Evolutionary conservation across 163 green algal genomes (phyloP), one percentile per base, ranked within the genome.

Genomic region (Chlorella variabilis): DNA sequence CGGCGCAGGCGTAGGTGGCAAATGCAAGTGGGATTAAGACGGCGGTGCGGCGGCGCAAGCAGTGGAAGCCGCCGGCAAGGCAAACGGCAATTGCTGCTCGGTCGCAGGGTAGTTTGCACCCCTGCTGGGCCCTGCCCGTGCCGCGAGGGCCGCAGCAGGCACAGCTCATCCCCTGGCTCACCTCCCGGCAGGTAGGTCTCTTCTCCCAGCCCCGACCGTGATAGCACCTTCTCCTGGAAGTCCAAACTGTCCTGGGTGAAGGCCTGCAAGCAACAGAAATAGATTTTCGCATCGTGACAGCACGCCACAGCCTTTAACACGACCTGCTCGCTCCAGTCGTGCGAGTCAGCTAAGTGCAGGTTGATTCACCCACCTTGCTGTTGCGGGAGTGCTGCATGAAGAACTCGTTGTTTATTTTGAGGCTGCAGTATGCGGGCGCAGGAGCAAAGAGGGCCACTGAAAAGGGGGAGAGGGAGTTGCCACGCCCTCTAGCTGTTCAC

Each of bases 141-240:
- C n/a, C n/a, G n/a, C n/a, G n/a, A n/a, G n/a, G n/a, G n/a, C n/a
- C n/a, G n/a, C n/a, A n/a, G n/a, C n/a, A n/a, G n/a, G n/a, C n/a
- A n/a, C n/a, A n/a, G n/a, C n/a, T n/a, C 13, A 27, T n/a, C 45
- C 15, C 11, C 45, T 54, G 45, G 15, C 69, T 62, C 66, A 87
- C 71, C 56, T 49, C 88, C 85, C 1, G 96, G 96, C 75, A 98
- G 85, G 84, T 97, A 98, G 0, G 96, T 98, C 48, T 97, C 78
- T 42, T 96, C 84, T 2, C 96, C 95, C 74, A 99, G 84, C 3
- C 96, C 96, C 29, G 92, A 96, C 17, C 91, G 86, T 11, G 82
- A 38, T 68, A 98, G 73, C 39, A 99, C 95, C 73, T 97, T 97
- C 62, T 93, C 81, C 88, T 98, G 96, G 78, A 99, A 99, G 29